Base-by-base conservation (phyloP, 106 monocot species). In the Agapanthus africanus region DNA sequence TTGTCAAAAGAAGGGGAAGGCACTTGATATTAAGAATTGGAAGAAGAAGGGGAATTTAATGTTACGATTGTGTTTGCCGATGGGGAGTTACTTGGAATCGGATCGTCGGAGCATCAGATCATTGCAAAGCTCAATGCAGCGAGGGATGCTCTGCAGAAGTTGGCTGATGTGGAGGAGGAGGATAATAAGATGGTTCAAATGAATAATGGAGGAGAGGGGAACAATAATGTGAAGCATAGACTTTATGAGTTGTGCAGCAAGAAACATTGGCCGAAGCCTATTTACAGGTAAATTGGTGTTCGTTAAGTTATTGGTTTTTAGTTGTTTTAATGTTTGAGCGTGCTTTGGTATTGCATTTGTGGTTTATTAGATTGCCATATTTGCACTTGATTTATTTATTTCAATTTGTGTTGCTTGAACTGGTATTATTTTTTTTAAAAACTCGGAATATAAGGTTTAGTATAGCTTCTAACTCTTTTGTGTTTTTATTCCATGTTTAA, bases 111-210 rank as follows among this genome's bases (percentile, higher is more conserved):
- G 59, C 74, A 86, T 41, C 86, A 81, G 73, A 25, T 22, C 0
- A 86, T 86, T 37, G 80, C 83, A 0, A 93, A 73, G 73, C 70
- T 89, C 0, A 88, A 86, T 67, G 93, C 85, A 16, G 81, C 86
- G 1, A 81, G 83, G 67, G 81, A 83, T 57, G 88, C 85, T 15
- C 18, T 88, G 59, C 25, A 71, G 37, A 85, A 81, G 18, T 25
- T 93, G 50, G 37, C 2, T 16, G 19, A 15, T 26, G 40, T 27
- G 23, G 59, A 67, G 28, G 19, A 26, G 32, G 34, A 30, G 13
- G 38, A 65, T 3, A 37, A 74, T 60, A 74, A 57, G 11, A 56
- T 33, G 41, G 19, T 5, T 7, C 3, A 21, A 7, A 7, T 11
- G 6, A 16, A 2, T 3, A 26, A 35, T 60, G 59, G 62, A 54